Conservation (phyloP, 2,329 filamentous ascomycete species). For the Sclerotinia glacialis region DNA sequence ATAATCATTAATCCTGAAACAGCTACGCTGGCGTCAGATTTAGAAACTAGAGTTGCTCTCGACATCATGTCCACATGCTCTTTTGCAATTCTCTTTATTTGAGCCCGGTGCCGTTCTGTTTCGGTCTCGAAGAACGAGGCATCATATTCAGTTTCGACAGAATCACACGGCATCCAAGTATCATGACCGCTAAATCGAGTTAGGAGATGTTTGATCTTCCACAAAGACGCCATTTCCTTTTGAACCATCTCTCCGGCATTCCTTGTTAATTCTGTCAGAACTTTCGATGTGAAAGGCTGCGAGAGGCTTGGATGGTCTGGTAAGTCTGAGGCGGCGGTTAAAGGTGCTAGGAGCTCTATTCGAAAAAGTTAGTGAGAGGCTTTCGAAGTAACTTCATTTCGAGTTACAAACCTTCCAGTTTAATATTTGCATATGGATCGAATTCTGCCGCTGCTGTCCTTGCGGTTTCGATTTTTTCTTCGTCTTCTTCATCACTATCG, state of each 20-base stretch:
- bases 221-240: constrained; percentile 69
- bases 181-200: constrained; percentile 73
- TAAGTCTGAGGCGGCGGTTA: constrained; percentile 72
- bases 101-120: constrained; percentile 29
- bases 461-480: constrained; percentile 56
- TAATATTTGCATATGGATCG: constrained; percentile 71
- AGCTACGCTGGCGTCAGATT: constrained; percentile 31
- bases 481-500: constrained; percentile 68
- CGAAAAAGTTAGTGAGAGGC: constrained; percentile 30
- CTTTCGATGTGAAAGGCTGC: constrained; percentile 70
- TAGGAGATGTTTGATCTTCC: constrained; percentile 71
- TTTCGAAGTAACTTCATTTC: background rate
- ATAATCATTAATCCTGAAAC: constrained; percentile 20
- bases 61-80: constrained; percentile 35
- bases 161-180: constrained; percentile 61
- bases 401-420: constrained; percentile 61
- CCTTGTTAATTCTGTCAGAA: constrained; percentile 66
- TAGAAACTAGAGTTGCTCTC: constrained; percentile 30
- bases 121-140: constrained; percentile 48
- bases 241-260: constrained; percentile 70
- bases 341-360: constrained; percentile 68
- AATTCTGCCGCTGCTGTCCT: constrained; percentile 62
- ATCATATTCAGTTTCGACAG: constrained; percentile 57
- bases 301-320: constrained; percentile 72
- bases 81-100: constrained; percentile 29